These are phyloP conservation scores for Lenzites betulinus DNA, from an alignment of 768 basidiomycete species.

Conservation along the genomic window DNA sequence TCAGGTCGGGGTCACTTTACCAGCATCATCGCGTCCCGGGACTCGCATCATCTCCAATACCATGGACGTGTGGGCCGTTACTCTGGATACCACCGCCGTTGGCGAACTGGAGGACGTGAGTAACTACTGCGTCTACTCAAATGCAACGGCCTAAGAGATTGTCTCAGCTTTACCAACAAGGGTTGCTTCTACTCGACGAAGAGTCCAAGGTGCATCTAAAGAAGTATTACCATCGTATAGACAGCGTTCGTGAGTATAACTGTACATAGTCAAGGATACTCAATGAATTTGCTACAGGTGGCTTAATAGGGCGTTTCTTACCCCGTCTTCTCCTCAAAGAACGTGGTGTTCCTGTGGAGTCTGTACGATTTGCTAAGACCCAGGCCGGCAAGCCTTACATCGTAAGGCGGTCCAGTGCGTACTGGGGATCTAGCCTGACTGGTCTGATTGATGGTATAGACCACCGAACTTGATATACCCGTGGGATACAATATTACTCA, in stretches of 20 bases:
- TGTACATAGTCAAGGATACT: not conserved
- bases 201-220: constrained; percentile 58
- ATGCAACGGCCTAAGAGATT: too few species aligned
- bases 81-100: constrained; percentile 38
- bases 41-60: not conserved
- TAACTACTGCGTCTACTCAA: too few species aligned
- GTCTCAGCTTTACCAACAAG: constrained; percentile 56
- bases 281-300: constrained; percentile 47
- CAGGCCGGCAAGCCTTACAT: constrained; percentile 76
- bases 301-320: constrained; percentile 75
- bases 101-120: constrained; percentile 36
- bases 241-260: constrained; percentile 65
- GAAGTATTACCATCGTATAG: constrained; percentile 69
- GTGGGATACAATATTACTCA: constrained; percentile 83
- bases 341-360: constrained; percentile 49
- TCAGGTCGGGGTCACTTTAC: too few species aligned
- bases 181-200: constrained; percentile 58
- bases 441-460: constrained; percentile 9
- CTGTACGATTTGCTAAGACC: constrained; percentile 58
- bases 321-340: constrained; percentile 63
- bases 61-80: constrained; percentile 48
- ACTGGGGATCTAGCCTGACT: not conserved
- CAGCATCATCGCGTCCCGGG: too few species aligned
- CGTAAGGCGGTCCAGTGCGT: constrained; percentile 42
- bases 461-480: constrained; percentile 27